Evolutionary conservation across 345 rosid species (phyloP).

Genomic region (Physaria fendleri): DNA sequence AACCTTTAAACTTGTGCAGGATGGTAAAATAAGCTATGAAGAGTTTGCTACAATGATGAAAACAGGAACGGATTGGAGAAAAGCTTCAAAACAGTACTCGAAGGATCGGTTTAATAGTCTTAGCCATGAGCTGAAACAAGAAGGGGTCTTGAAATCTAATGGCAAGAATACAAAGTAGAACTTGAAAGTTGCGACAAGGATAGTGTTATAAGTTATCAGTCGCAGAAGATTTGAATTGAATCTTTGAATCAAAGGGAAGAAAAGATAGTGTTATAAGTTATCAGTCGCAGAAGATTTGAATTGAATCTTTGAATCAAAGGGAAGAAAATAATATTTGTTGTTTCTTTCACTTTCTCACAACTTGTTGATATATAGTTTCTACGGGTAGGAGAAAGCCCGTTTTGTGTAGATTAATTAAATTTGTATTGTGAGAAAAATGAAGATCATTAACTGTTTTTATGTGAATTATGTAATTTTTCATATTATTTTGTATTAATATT

Average conservation of each 20-base stretch:
- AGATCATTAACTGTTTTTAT: neutral
- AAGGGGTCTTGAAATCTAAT: conserved; percentile 61
- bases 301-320: neutral
- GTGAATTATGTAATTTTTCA: neutral
- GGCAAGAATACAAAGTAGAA: conserved; percentile 15
- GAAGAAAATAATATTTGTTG: neutral
- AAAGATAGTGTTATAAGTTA: no score
- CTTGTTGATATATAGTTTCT: neutral
- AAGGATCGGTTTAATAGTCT: conserved; percentile 71
- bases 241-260: neutral
- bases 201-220: neutral
- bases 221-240: neutral
- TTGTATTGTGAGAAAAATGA: neutral
- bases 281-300: neutral
- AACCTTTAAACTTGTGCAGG: conserved; percentile 32
- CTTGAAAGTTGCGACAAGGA: neutral
- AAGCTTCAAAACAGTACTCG: conserved; percentile 85
- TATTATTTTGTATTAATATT: no score
- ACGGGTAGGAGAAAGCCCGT: conserved; percentile 10
- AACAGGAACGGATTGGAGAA: conserved; percentile 94
- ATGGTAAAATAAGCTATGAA: conserved; percentile 75
- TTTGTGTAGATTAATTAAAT: conserved; percentile 1
- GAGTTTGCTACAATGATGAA: conserved; percentile 90
- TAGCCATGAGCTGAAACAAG: conserved; percentile 58
- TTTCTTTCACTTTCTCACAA: conserved; percentile 1